phyloP scores from a whole-genome alignment of 2,329 filamentous ascomycete genomes.

The Clarireedia hainanense region DNA sequence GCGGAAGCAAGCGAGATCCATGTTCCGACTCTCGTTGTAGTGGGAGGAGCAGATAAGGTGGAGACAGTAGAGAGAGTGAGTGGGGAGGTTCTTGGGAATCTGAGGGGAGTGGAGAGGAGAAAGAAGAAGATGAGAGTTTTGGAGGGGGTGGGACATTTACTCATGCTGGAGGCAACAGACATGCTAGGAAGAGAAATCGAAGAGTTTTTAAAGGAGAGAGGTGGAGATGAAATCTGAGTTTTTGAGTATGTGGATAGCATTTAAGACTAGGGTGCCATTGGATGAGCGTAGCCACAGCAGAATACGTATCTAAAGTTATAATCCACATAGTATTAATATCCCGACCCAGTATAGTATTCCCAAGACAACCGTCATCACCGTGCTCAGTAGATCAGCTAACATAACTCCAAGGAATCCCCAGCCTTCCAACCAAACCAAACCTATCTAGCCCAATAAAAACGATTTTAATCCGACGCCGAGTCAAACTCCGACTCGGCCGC shows the following conservation, averaged over 20 bases:
- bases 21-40: constrained; percentile 23
- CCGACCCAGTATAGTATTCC: no score
- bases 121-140: constrained; percentile 14
- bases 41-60: constrained; percentile 29
- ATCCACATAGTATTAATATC: no score
- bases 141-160: constrained; percentile 12
- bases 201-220: neutral
- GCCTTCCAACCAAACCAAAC: neutral
- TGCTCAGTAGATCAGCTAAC: no score
- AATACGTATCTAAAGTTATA: no score
- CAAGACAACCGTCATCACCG: no score
- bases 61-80: constrained; percentile 28
- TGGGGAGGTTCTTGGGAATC: constrained; percentile 18
- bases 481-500: constrained; percentile 23
- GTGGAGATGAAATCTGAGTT: no score
- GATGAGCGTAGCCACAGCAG: no score
- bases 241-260: neutral
- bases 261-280: no score
- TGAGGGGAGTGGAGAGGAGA: constrained; percentile 4
- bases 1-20: constrained; percentile 15
- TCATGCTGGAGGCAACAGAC: constrained; percentile 14
- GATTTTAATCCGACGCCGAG: constrained; percentile 24
- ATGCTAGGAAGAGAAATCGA: constrained; percentile 3
- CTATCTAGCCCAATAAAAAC: neutral
- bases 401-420: neutral